A percentile compares a stretch with the other conserved stretches of the same genome.
phyloP scores from a whole-genome alignment of 202 grass and related monocot species.

The Miscanthus sacchariflorus region DNA sequence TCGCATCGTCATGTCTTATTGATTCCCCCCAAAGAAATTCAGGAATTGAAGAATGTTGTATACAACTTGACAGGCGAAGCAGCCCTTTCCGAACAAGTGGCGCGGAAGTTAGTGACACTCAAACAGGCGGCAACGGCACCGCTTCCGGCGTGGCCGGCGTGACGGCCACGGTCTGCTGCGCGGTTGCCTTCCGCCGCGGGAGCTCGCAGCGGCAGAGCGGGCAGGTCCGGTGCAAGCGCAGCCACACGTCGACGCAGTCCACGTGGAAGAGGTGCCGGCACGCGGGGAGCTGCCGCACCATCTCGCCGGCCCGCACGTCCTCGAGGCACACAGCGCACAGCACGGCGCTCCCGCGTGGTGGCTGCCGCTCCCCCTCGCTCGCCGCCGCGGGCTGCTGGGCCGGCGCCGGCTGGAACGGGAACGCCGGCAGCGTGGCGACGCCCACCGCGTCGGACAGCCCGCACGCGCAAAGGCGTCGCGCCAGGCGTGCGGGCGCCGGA shows the following conservation, averaged over 20 bases:
- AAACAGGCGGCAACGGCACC: slow-evolving; percentile 37
- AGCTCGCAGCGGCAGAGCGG: slow-evolving; percentile 58
- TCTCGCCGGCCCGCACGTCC: slow-evolving; percentile 47
- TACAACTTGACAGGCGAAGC: no score
- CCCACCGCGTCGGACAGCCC: neutral
- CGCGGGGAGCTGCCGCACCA: slow-evolving; percentile 52
- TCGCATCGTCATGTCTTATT: neutral
- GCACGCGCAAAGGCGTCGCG: neutral
- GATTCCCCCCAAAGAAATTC: neutral
- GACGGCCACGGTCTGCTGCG: neutral
- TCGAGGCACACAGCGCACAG: slow-evolving; percentile 54
- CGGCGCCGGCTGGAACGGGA: slow-evolving; percentile 5
- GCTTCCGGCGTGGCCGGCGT: neutral
- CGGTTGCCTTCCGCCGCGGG: neutral
- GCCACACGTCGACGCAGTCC: slow-evolving; percentile 66
- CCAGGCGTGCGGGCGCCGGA: neutral
- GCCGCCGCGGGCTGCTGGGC: neutral
- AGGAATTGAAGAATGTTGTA: neutral
- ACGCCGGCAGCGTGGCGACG: slow-evolving; percentile 35
- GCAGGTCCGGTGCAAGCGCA: slow-evolving; percentile 53
- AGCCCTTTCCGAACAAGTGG: neutral
- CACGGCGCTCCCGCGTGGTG: neutral
- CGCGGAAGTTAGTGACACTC: neutral
- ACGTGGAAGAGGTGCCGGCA: slow-evolving; percentile 64
- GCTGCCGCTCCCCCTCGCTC: neutral